These are phyloP conservation scores for Pichia eremophila DNA, from an alignment of 805 yeast genomes.

Conservation along the genomic window DNA sequence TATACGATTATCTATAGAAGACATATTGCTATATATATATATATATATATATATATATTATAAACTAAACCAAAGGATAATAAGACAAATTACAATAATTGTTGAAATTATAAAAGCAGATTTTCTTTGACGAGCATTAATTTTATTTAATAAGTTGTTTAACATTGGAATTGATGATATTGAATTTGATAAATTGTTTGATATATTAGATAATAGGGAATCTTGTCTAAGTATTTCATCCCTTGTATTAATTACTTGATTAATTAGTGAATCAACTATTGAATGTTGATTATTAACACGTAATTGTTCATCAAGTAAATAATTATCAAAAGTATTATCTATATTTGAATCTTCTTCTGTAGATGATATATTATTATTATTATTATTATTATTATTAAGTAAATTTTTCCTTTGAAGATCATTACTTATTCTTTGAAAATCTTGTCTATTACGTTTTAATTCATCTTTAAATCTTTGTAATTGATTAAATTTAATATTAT, in stretches of 20 bases:
- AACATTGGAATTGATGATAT: slow-evolving; percentile 76
- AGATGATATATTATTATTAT: too few species aligned
- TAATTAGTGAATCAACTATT: slow-evolving; percentile 68
- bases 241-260: slow-evolving; percentile 83
- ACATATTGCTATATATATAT: background rate
- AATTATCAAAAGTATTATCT: slow-evolving; percentile 22
- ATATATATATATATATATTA: background rate
- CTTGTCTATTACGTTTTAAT: slow-evolving; percentile 58
- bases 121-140: slow-evolving; percentile 81
- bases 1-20: background rate
- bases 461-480: slow-evolving; percentile 73
- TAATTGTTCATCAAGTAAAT: slow-evolving; percentile 66
- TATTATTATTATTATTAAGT: slow-evolving; percentile 61
- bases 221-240: slow-evolving; percentile 77
- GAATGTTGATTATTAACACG: slow-evolving; percentile 65
- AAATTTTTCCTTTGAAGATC: slow-evolving; percentile 72
- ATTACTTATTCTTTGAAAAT: slow-evolving; percentile 49
- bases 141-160: slow-evolving; percentile 62
- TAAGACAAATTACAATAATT: slow-evolving; percentile 63
- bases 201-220: slow-evolving; percentile 51
- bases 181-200: slow-evolving; percentile 49
- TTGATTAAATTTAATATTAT: slow-evolving; percentile 65
- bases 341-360: slow-evolving; percentile 55
- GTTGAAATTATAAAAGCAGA: slow-evolving; percentile 77
- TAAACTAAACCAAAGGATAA: slow-evolving; percentile 40